phyloP scores from a whole-genome alignment of 192 early-diverging fungal genomes.

The Coemansia sp. region DNA sequence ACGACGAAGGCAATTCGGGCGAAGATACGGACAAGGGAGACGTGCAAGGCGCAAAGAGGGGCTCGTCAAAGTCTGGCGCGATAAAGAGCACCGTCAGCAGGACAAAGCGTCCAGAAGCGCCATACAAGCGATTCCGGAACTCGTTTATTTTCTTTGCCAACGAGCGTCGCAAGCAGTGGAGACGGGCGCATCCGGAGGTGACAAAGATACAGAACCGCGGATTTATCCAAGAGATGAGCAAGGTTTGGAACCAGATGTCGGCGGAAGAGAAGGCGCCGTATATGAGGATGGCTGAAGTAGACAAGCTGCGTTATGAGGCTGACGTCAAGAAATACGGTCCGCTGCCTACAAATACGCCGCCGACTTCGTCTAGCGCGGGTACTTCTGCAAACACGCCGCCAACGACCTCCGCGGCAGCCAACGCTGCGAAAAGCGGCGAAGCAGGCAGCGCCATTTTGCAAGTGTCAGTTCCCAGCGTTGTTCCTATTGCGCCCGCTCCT shows the following conservation, averaged over 20 bases:
- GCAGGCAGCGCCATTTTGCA: not conserved
- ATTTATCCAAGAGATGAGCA: slow-evolving; percentile 52
- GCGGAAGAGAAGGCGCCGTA: slow-evolving; percentile 42
- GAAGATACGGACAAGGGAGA: slow-evolving; percentile 5
- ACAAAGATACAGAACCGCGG: slow-evolving; percentile 47
- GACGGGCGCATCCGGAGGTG: slow-evolving; percentile 29
- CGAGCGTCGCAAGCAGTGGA: slow-evolving; percentile 43
- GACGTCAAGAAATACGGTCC: slow-evolving; percentile 48
- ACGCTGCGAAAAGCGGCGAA: not conserved
- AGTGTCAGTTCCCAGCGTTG: slow-evolving; percentile 2
- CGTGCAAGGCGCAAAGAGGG: not conserved
- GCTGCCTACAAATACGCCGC: slow-evolving; percentile 12
- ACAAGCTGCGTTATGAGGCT: slow-evolving; percentile 47
- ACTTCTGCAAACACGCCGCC: not conserved
- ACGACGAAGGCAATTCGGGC: slow-evolving; percentile 12
- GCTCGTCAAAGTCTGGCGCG: not conserved
- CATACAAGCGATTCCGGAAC: slow-evolving; percentile 53
- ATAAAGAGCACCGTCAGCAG: slow-evolving; percentile 10
- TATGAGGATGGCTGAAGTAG: slow-evolving; percentile 48
- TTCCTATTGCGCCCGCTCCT: slow-evolving; percentile 4
- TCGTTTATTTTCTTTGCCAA: slow-evolving; percentile 57
- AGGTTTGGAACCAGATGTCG: slow-evolving; percentile 44
- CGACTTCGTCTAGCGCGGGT: not conserved
- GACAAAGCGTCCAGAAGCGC: slow-evolving; percentile 18
- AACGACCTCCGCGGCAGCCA: not conserved